A percentile compares a stretch with the other conserved stretches of the same genome.
These are phyloP conservation scores for Microcera coccophila DNA, from an alignment of 2,329 filamentous ascomycete species.

Conservation along the genomic window DNA sequence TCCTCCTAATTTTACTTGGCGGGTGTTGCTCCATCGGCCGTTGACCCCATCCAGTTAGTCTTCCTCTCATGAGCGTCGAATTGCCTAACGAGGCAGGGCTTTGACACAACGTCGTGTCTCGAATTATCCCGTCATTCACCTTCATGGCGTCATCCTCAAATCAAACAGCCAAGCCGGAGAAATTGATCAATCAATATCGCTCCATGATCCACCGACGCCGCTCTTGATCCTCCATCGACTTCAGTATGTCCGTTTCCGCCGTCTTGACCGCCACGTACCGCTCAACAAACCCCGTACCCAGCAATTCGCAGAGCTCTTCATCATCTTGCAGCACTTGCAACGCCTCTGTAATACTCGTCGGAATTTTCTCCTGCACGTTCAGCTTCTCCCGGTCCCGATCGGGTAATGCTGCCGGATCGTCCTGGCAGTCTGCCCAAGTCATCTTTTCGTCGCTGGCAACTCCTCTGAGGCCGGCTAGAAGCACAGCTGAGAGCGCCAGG, in stretches of 20 bases:
- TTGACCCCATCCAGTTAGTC: not conserved
- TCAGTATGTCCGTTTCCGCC: conserved; percentile 45
- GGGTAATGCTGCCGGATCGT: conserved; percentile 51
- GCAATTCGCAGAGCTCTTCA: conserved; percentile 37
- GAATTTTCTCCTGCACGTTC: conserved; percentile 53
- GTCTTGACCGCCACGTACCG: conserved; percentile 58
- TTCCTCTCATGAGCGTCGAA: no score
- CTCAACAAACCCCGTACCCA: conserved; percentile 50
- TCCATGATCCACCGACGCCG: conserved; percentile 60
- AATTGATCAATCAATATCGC: conserved; percentile 44
- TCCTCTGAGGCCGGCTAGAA: conserved; percentile 31
- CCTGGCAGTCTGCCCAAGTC: conserved; percentile 49
- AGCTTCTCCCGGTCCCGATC: conserved; percentile 46
- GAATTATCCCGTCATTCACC: no score
- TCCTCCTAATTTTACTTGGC: no score
- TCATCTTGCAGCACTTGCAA: conserved; percentile 50
- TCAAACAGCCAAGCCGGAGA: no score
- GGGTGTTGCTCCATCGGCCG: no score
- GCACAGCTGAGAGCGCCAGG: conserved; percentile 44
- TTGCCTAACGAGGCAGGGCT: no score
- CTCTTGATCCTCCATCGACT: conserved; percentile 44
- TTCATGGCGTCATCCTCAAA: no score
- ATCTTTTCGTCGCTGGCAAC: conserved; percentile 35
- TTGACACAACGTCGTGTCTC: no score
- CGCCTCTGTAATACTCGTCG: conserved; percentile 51